Base-by-base conservation (phyloP, 176 grass and related monocot species). In the Ampelocalamus luodianensis region DNA sequence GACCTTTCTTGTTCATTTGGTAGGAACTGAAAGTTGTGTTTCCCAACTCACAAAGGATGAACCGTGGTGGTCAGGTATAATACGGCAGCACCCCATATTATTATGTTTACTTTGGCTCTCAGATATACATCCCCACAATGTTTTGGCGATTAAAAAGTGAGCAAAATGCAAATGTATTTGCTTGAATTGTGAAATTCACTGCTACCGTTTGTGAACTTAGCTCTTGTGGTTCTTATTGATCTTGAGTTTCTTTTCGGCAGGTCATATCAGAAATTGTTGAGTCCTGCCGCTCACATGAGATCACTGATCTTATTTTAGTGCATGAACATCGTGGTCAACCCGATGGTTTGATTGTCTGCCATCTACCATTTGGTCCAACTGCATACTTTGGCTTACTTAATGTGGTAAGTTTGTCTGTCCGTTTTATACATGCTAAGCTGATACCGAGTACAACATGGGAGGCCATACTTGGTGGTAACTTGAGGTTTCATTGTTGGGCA, bases 271-370 rank as follows among this genome's bases (percentile, higher is more conserved):
- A 99, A 86, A 99, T 99, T 42, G 86, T 99, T 1, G 90, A 99
- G 58, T 92, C 93, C 65, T 95, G 93, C 50, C 81, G 90, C 12
- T 87, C 88, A 4, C 93, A 96, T 84, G 90, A 96, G n/a, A 92
- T 93, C 66, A 99, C 93, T 23, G 96, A 99, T 89, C 88, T 99
- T 83, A 76, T 99, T 71, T 58, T 99, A 84, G 91, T 94, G 37
- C 96, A 99, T 87, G 95, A 95, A 71, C 93, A 98, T 90, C 95
- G 93, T 15, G 96, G 96, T 40, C 65, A 93, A 68, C 96, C 96
- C 17, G 96, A 99, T 92, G 91, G 93, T 69, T 91, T 99, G 76
- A 92, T 96, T 79, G 84, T 99, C 50, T 96, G 88, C 64, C 96
- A 99, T 94, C 76, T 94, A 27, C 96, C 96, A 18, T 78, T 89